Conservation (phyloP, 2,329 filamentous ascomycete genomes). For the Chaetoscypha palmicola region DNA sequence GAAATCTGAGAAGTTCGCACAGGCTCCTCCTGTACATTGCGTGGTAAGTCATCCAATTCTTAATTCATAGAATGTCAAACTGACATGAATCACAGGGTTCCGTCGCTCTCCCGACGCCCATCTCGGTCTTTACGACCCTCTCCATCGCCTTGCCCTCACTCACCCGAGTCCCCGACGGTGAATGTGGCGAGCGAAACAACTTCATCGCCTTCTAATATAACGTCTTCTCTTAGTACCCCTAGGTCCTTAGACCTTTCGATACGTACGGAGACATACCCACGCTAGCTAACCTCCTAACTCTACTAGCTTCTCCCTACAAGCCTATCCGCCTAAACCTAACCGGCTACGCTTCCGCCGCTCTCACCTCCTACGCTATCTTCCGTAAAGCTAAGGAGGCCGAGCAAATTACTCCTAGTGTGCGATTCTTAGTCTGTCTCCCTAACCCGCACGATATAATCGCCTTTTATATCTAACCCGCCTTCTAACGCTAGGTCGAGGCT, state of each 20-base stretch:
- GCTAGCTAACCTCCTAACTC: too few species aligned
- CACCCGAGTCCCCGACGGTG: slow-evolving; percentile 37
- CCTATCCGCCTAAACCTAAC: background rate
- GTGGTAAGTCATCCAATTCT: slow-evolving; percentile 16
- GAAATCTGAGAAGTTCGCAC: background rate
- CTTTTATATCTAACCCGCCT: slow-evolving; percentile 15
- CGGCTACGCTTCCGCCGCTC: slow-evolving; percentile 28
- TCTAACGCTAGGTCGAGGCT: slow-evolving; percentile 25
- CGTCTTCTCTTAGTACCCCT: slow-evolving; percentile 25
- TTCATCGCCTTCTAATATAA: slow-evolving; percentile 32
- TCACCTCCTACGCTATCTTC: slow-evolving; percentile 27
- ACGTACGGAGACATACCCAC: background rate
- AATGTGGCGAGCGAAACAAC: slow-evolving; percentile 31
- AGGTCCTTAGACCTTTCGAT: slow-evolving; percentile 10
- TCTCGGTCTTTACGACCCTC: slow-evolving; percentile 31
- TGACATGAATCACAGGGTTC: too few species aligned
- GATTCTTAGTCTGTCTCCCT: slow-evolving; percentile 32
- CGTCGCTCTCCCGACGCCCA: slow-evolving; percentile 30
- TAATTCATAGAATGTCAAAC: too few species aligned
- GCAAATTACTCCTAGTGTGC: slow-evolving; percentile 22
- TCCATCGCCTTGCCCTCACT: slow-evolving; percentile 29
- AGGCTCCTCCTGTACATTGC: slow-evolving; percentile 17
- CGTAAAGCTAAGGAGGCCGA: slow-evolving; percentile 17
- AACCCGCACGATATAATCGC: slow-evolving; percentile 24
- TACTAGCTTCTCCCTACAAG: background rate